Base-by-base conservation (phyloP, 192 early-diverging fungal species). In the Rhizophagus sp. region DNA sequence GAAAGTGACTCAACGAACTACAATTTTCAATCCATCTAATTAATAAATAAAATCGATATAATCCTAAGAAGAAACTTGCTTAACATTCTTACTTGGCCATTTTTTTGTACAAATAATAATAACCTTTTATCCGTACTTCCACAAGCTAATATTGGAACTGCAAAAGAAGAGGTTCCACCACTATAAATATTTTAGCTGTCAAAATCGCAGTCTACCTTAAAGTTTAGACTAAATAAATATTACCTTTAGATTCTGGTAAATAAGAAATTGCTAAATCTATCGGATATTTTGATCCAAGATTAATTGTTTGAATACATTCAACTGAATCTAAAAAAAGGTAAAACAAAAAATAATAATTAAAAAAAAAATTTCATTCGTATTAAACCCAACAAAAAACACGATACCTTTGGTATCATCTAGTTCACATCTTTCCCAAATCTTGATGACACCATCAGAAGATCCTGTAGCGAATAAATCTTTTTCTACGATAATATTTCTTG, bases 101-200 rank as follows among this genome's bases (percentile, higher is more conserved):
- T 67, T n/a, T 78, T 72, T 52, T 84, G 81, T 47, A 89, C 82
- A 69, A 93, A 99, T 49, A 98, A 82, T 49, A 84, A 88, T 72
- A 98, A 84, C 66, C 85, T 83, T 80, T 88, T 89, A 81, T 98
- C 95, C 1, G 96, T 97, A 73, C 92, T 91, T 36, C 96, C 97
- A n/a, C 88, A 87, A 24, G 94, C 92, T 73, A 99, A 87, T 25
- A 97, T 83, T 2, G 92, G 86, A 30, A 88, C 87, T 81, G 24
- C 47, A 69, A 27, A 81, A 22, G 30, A 67, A 71, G 24, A 61
- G 25, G 39, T 30, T 3, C 9, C 30, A 52, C 25, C n/a, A 78
- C 19, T 11, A 25, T 78, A 44, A 41, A 10, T 39, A 62, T 50
- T 73, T 39, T 41, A 41, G 39, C 6, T 8, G 7, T 7, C 19